Conservation (phyloP, 768 basidiomycete genomes). For the Lyophyllum decastes region DNA sequence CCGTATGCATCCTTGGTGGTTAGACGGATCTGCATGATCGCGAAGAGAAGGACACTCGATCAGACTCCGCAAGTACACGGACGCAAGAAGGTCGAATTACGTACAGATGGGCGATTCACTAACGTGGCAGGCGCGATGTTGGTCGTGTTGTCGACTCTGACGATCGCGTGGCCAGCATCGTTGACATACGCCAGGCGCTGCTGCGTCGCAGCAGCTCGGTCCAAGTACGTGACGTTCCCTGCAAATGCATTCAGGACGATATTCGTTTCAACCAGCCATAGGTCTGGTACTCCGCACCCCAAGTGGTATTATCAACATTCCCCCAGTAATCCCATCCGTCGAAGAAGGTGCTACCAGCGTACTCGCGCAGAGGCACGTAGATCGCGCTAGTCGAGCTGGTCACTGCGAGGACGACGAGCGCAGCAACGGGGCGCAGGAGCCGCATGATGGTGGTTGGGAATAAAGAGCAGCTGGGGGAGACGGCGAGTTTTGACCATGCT, state of each 20-base stretch:
- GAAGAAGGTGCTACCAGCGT: constrained; percentile 50
- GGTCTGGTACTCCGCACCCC: constrained; percentile 21
- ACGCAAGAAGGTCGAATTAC: constrained; percentile 8
- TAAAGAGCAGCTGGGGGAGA: not conserved
- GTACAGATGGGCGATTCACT: constrained; percentile 58
- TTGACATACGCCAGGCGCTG: constrained; percentile 57
- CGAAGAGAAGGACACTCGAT: not conserved
- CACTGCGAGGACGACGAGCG: not conserved
- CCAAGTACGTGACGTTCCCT: constrained; percentile 51
- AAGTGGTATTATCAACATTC: constrained; percentile 43
- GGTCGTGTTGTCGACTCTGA: constrained; percentile 73
- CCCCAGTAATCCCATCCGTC: constrained; percentile 54
- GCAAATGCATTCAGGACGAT: not conserved
- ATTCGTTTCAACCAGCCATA: not conserved
- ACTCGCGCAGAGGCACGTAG: constrained; percentile 42
- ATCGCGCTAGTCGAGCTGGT: constrained; percentile 7
- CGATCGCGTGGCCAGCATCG: constrained; percentile 56
- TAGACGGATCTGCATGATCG: constrained; percentile 41
- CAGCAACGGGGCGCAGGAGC: not conserved
- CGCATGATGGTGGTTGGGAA: constrained; percentile 7
- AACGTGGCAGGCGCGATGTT: constrained; percentile 42
- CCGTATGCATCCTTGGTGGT: constrained; percentile 41
- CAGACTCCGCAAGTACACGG: not conserved
- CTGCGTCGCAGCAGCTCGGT: constrained; percentile 34
- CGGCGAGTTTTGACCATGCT: constrained; percentile 10